These are phyloP conservation scores for Cucurbita pepo DNA, from an alignment of 306 rosid genomes.

Conservation along the genomic window DNA sequence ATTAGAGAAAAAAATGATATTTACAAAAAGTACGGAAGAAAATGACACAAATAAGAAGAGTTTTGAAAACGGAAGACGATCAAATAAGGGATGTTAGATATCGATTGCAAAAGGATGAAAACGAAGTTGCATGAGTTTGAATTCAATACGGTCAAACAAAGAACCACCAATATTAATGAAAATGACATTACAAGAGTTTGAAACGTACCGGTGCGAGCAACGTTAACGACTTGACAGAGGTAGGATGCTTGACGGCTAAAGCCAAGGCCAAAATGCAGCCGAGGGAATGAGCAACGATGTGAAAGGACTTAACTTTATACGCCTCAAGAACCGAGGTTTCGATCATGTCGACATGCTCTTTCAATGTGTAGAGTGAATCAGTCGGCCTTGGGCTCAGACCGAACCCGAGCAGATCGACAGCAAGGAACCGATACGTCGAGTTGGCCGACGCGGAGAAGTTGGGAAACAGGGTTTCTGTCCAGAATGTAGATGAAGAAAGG, in stretches of 20 bases:
- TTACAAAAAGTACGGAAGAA: neutral
- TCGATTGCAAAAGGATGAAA: neutral
- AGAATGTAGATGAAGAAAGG: slow-evolving; percentile 74
- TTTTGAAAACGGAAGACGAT: neutral
- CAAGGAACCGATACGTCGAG: slow-evolving; percentile 53
- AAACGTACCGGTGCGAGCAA: slow-evolving; percentile 71
- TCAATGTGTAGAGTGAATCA: slow-evolving; percentile 63
- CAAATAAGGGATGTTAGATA: neutral
- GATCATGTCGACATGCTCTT: slow-evolving; percentile 76
- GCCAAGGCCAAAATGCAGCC: slow-evolving; percentile 90
- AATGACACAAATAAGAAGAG: neutral
- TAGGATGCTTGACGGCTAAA: slow-evolving; percentile 63
- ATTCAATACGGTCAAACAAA: neutral
- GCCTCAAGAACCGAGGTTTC: slow-evolving; percentile 64
- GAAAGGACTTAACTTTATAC: slow-evolving; percentile 58
- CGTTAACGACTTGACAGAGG: slow-evolving; percentile 63
- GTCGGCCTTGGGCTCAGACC: slow-evolving; percentile 89
- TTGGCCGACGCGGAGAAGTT: slow-evolving; percentile 35
- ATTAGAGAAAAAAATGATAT: neutral
- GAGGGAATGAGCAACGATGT: slow-evolving; percentile 88
- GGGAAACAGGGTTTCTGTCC: slow-evolving; percentile 88
- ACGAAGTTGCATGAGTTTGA: neutral
- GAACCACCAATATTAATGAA: neutral
- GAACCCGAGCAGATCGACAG: slow-evolving; percentile 80
- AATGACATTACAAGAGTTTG: neutral